Evolutionary conservation across 371 early-diverging fungal species (phyloP), one percentile per base, ranked within the genome.

Genomic region (Catenaria anguillulae): DNA sequence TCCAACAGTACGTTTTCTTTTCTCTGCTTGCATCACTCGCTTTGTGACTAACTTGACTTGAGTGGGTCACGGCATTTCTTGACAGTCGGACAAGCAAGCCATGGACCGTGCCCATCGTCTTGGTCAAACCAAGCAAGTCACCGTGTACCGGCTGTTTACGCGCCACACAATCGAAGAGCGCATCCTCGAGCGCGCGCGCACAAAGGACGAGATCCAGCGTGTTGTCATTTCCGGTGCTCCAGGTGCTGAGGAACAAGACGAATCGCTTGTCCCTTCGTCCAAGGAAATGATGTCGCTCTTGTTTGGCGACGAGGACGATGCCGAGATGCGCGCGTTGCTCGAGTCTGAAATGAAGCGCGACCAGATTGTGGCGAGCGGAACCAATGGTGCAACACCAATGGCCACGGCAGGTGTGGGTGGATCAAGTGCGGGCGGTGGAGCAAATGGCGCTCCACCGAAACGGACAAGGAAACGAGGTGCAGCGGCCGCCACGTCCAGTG

Each of bases 91-190:
- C 75, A 87, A 93, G 74, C 99, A 97, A 76, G 93, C 95, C 19
- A 93, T 93, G 91, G 99, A 94, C 66, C 88, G 99, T 55, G 93
- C 93, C 0, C 99, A 98, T 78, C 83, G 99, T 63, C 76, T 98
- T 61, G 99, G 99, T 17, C 99, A 98, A 73, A 95, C 90, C 12
- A 87, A 85, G 52, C 92, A 93, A 70, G 99, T 98, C 17, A 87
- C 88, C 6, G 93, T 98, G 0, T 94, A 94, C 67, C 77, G 96
- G 17, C 71, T 98, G 56, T 84, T 97, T 19, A 89, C 91, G 12
- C 86, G 85, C 61, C 86, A 87, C 13, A 90, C 93, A 0, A 88
- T 97, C 37, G 99, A 95, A 71, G 94, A 91, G 73, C 78, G 90
- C 40, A 90, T 92, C 50, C 70, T 91, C 62, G 82, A 87, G 68